Evolutionary conservation across 495 filamentous ascomycete species (phyloP).

Genomic region (Neurospora sp.): DNA sequence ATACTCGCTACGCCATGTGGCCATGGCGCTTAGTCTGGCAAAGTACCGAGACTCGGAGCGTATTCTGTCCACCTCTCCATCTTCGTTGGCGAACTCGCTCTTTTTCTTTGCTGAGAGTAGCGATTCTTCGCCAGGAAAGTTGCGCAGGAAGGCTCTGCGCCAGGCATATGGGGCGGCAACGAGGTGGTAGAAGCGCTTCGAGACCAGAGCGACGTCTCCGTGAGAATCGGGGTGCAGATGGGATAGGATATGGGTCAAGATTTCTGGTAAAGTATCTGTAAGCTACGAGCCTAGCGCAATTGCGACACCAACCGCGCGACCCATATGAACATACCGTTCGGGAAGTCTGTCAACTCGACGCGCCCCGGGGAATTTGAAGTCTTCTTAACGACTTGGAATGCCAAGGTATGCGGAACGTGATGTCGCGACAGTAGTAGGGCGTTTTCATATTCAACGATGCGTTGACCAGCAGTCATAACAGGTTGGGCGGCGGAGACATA

Average conservation of each 20-base stretch:
- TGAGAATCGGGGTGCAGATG: constrained; percentile 75
- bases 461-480: constrained; percentile 38
- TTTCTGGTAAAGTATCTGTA: constrained; percentile 45
- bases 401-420: constrained; percentile 35
- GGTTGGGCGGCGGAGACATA: background rate
- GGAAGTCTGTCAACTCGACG: constrained; percentile 54
- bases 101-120: constrained; percentile 23
- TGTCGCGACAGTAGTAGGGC: constrained; percentile 39
- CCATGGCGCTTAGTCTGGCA: constrained; percentile 63
- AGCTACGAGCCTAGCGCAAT: constrained; percentile 10
- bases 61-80: constrained; percentile 49
- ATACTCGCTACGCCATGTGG: constrained; percentile 91
- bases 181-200: constrained; percentile 69
- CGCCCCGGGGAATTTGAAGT: constrained; percentile 29
- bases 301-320: background rate
- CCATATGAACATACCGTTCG: constrained; percentile 56
- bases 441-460: constrained; percentile 66
- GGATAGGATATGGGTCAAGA: constrained; percentile 83
- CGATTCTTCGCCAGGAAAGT: constrained; percentile 65
- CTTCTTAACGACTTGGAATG: constrained; percentile 55
- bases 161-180: constrained; percentile 86
- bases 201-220: constrained; percentile 68
- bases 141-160: constrained; percentile 80
- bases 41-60: constrained; percentile 55
- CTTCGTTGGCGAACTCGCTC: constrained; percentile 26